A percentile compares a stretch with the other conserved stretches of the same genome.
These are phyloP conservation scores for Nicotiana knightiana DNA, from an alignment of 257 asterid species.

Conservation along the genomic window DNA sequence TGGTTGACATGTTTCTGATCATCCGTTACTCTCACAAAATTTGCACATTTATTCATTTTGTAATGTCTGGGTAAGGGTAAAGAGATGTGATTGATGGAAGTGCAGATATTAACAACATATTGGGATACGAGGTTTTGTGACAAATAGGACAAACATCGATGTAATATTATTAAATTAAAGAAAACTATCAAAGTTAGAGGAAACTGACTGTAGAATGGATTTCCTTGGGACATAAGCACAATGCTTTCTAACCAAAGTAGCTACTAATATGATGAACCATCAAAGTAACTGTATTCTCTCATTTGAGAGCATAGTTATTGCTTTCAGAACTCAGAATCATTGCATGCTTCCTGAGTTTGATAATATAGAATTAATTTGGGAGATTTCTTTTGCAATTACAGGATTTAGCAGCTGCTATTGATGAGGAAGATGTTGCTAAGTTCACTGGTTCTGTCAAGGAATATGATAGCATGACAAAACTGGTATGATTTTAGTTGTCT, in stretches of 20 bases:
- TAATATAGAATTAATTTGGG: not conserved
- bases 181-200: not conserved
- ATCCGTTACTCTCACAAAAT: not conserved
- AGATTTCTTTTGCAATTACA: conserved; percentile 16
- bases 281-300: not conserved
- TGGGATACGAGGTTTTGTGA: not conserved
- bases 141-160: not conserved
- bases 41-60: not conserved
- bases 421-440: conserved; percentile 89
- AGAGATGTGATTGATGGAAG: not conserved
- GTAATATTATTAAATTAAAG: not conserved
- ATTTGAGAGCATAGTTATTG: not conserved
- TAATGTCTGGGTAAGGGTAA: not conserved
- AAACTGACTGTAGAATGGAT: not conserved
- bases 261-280: not conserved
- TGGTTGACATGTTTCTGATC: not conserved
- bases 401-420: conserved; percentile 79
- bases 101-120: not conserved
- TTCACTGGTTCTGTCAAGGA: conserved; percentile 95
- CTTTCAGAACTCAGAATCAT: not conserved
- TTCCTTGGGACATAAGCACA: not conserved
- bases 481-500: conserved; percentile 39
- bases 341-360: not conserved
- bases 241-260: not conserved
- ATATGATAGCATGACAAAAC: conserved; percentile 90